Evolutionary conservation across 169 alveolate species (phyloP).

Genomic region (Plasmodium inui): DNA sequence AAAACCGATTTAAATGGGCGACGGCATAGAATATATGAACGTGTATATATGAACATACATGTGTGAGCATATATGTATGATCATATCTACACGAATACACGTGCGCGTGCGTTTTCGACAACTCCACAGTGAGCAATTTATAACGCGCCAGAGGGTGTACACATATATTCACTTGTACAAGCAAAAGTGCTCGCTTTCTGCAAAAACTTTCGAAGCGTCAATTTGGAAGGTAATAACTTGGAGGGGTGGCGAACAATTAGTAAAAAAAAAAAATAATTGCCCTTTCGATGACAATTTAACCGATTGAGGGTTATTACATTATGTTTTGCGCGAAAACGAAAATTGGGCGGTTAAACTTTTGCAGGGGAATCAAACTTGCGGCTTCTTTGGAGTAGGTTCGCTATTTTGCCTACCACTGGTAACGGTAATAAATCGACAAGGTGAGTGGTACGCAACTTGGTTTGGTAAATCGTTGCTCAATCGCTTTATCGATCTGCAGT

Average conservation of each 20-base stretch:
- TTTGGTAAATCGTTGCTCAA: background rate
- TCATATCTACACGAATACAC: background rate
- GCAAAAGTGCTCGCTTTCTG: background rate
- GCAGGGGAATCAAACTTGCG: background rate
- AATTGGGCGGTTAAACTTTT: background rate
- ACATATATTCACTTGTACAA: background rate
- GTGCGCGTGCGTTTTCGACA: background rate
- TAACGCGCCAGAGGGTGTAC: background rate
- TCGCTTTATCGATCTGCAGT: background rate
- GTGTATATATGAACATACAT: background rate
- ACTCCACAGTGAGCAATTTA: background rate
- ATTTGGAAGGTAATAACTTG: background rate
- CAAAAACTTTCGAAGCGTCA: background rate
- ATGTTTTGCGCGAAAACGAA: background rate
- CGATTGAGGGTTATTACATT: background rate
- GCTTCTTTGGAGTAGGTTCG: background rate
- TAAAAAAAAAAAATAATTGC: background rate
- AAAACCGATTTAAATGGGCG: background rate
- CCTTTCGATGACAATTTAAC: background rate
- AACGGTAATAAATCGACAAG: background rate
- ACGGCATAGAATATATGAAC: background rate
- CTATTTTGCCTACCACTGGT: background rate
- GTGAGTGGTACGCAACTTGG: background rate
- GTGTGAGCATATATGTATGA: background rate
- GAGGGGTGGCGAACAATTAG: background rate